Evolutionary conservation across 768 basidiomycete genomes (phyloP).

Genomic region (Pleurotus pulmonarius): DNA sequence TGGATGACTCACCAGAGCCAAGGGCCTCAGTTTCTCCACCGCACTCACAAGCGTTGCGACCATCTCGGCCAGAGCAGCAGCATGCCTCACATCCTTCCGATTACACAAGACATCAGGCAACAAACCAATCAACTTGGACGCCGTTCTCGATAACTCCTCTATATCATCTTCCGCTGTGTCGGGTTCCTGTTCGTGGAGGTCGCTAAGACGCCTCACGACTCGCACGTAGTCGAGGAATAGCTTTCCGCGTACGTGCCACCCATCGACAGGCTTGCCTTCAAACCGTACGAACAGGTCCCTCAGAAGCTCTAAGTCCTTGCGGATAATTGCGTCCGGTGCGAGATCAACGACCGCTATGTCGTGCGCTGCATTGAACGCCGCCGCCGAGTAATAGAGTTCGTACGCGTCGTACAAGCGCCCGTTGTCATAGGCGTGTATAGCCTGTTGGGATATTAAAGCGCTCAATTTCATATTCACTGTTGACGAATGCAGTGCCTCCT

Average conservation of each 20-base stretch:
- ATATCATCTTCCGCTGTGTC: conserved; percentile 51
- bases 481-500: conserved; percentile 9
- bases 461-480: conserved; percentile 3
- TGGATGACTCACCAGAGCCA: conserved; percentile 49
- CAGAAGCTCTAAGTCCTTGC: conserved; percentile 60
- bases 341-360: conserved; percentile 82
- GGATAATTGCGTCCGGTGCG: conserved; percentile 82
- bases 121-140: conserved; percentile 63
- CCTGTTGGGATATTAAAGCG: conserved; percentile 37
- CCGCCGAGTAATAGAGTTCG: conserved; percentile 69
- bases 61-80: conserved; percentile 72
- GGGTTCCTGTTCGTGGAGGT: conserved; percentile 40
- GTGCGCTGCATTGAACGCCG: conserved; percentile 71
- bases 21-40: conserved; percentile 57
- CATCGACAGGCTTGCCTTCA: conserved; percentile 52
- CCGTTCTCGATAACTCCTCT: conserved; percentile 53
- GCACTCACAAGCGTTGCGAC: conserved; percentile 54
- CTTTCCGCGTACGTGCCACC: conserved; percentile 85
- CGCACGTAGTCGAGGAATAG: conserved; percentile 77
- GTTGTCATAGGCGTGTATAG: conserved; percentile 55
- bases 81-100: conserved; percentile 57
- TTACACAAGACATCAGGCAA: conserved; percentile 67
- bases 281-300: conserved; percentile 68
- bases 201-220: conserved; percentile 56
- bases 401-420: conserved; percentile 73